phyloP scores from a whole-genome alignment of 805 yeast species.

The Metschnikowia dekortorum region DNA sequence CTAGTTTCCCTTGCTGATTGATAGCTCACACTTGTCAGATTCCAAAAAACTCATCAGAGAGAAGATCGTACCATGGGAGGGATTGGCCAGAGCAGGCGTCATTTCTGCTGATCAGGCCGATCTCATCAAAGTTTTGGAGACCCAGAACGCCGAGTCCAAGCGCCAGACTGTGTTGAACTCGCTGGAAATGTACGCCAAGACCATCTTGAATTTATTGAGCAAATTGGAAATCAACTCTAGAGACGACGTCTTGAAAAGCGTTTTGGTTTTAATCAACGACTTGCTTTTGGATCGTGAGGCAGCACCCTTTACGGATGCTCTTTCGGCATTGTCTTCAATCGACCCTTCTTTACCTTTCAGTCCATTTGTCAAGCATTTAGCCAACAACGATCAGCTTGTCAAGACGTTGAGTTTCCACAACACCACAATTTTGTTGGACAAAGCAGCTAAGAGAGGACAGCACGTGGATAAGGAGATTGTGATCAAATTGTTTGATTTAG shows the following conservation, averaged over 20 bases:
- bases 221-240: conserved; percentile 42
- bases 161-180: conserved; percentile 39
- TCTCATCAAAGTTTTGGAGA: conserved; percentile 50
- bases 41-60: conserved; percentile 65
- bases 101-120: conserved; percentile 66
- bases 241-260: conserved; percentile 63
- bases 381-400: conserved; percentile 52
- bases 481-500: conserved; percentile 34
- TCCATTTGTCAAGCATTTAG: conserved; percentile 51
- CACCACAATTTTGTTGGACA: conserved; percentile 44
- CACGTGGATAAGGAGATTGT: conserved; percentile 36
- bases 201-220: conserved; percentile 51
- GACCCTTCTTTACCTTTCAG: conserved; percentile 48
- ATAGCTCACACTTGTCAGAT: conserved; percentile 63
- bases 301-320: conserved; percentile 31
- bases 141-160: conserved; percentile 41
- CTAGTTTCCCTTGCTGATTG: conserved; percentile 42
- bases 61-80: conserved; percentile 89
- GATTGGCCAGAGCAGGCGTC: conserved; percentile 69
- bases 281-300: conserved; percentile 39
- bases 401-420: conserved; percentile 53
- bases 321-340: conserved; percentile 39
- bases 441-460: conserved; percentile 18
- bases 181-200: conserved; percentile 49
- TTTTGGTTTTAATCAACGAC: conserved; percentile 60